A percentile compares a stretch with the other conserved stretches of the same genome.
Evolutionary conservation across 495 filamentous ascomycete species (phyloP).

Genomic region (Aspergillus biplanus): DNA sequence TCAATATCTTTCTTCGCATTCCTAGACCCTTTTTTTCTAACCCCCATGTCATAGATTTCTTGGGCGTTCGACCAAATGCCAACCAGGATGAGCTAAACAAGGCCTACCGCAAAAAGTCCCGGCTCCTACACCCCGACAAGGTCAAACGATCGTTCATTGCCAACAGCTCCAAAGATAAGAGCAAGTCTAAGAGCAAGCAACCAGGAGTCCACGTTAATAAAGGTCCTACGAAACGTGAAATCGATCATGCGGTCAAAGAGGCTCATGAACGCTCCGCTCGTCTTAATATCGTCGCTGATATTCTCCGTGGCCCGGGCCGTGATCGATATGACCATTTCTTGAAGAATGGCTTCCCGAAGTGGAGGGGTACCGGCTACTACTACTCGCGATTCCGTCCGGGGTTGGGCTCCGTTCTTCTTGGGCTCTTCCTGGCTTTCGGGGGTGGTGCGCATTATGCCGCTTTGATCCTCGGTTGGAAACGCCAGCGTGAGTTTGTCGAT

Average conservation of each 20-base stretch:
- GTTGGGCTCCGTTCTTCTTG: constrained; percentile 77
- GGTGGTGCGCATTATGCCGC: constrained; percentile 85
- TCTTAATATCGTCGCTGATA: constrained; percentile 78
- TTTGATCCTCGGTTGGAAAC: constrained; percentile 81
- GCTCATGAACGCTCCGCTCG: constrained; percentile 81
- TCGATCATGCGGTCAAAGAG: constrained; percentile 72
- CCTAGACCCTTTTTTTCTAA: not conserved
- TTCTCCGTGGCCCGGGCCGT: constrained; percentile 77
- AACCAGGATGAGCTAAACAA: constrained; percentile 89
- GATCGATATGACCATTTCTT: constrained; percentile 97
- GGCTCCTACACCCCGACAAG: constrained; percentile 90
- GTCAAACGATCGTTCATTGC: constrained; percentile 80
- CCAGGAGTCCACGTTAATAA: constrained; percentile 70
- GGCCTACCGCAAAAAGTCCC: constrained; percentile 86
- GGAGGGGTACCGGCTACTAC: constrained; percentile 98
- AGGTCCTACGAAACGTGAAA: constrained; percentile 70
- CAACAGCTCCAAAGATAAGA: constrained; percentile 66
- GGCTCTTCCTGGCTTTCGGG: constrained; percentile 82
- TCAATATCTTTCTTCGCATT: not conserved
- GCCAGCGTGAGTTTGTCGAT: constrained; percentile 87
- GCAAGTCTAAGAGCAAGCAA: constrained; percentile 56
- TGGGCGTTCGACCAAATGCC: constrained; percentile 74
- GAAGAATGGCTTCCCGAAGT: constrained; percentile 88
- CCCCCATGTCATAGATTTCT: constrained; percentile 60
- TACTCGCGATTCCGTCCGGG: constrained; percentile 92